Evolutionary conservation across 441 rosid species (phyloP), one percentile per base, ranked within the genome.

Genomic region (Pelargonium exstipulatum): DNA sequence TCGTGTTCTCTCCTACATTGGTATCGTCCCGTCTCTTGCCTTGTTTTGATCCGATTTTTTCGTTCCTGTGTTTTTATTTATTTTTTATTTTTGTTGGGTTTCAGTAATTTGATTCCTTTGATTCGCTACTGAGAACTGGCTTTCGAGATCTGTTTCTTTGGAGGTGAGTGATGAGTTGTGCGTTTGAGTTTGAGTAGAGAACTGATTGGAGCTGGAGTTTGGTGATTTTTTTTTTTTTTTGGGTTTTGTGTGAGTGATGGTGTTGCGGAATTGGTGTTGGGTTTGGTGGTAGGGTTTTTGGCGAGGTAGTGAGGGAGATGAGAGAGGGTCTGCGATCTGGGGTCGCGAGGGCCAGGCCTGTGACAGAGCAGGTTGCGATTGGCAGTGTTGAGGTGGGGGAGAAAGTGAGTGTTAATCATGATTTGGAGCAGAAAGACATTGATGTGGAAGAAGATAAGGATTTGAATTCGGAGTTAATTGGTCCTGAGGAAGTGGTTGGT

Each of bases 241-340:
- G 0, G 22, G 22, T 20, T 20, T 20, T 20, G 22, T 20, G 22
- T 1, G 22, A 20, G 22, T 20, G 22, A 20, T 0, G 22, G 22
- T n/a, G 58, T 72, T 35, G 69, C 63, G 9, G 57, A 57, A 35
- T 64, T 73, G 20, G 74, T 26, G 13, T 62, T 29, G 1, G n/a
- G 46, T 3, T 53, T 16, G 61, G 12, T 17, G 17, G 17, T 53
- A 17, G 26, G 80, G 76, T 69, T 71, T 57, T 20, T 42, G 35
- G 17, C n/a, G 58, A 62, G 68, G 55, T 65, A 53, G 68, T 70
- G 63, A 48, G 24, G 69, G 73, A 70, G 73, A 85, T 86, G 91
- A 83, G 75, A 67, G 82, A 72, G 66, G 81, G 82, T 18, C 64
- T 80, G 83, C 77, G 84, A 75, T 84, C 87, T 3, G 73, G 71